Evolutionary conservation across 139 green algal species (phyloP).

Genomic region (Nannochloris sp.): DNA sequence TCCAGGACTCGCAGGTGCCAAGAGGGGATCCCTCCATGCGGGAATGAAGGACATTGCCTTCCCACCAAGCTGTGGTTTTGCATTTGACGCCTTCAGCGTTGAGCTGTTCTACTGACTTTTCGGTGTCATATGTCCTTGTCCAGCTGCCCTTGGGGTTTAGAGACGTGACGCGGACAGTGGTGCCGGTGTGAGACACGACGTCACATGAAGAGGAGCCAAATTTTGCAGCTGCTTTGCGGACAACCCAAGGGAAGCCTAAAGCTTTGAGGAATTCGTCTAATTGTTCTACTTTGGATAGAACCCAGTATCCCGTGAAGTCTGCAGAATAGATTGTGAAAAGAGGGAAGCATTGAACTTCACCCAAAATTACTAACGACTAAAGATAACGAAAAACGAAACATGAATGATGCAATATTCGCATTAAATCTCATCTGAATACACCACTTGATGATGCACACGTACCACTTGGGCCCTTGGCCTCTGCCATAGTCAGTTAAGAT

Average conservation of each 20-base stretch:
- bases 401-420: too few relatives aligned
- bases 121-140: constrained; percentile 15
- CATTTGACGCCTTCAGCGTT: constrained; percentile 20
- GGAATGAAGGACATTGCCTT: constrained; percentile 15
- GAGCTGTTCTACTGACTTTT: not conserved
- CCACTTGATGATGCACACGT: too few relatives aligned
- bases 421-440: too few relatives aligned
- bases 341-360: too few relatives aligned
- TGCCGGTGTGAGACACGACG: constrained; percentile 12
- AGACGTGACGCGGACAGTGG: constrained; percentile 17
- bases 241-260: constrained; percentile 31
- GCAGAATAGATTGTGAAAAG: not conserved
- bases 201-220: constrained; percentile 19
- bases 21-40: constrained; percentile 23
- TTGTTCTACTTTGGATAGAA: constrained; percentile 13
- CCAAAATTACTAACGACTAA: too few relatives aligned
- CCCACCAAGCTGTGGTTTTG: constrained; percentile 10
- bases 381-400: too few relatives aligned
- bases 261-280: constrained; percentile 28
- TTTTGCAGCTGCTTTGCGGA: constrained; percentile 19
- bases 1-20: constrained; percentile 12
- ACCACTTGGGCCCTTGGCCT: not conserved
- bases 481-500: not conserved
- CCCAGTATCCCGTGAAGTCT: constrained; percentile 35
- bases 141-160: constrained; percentile 33